Evolutionary conservation across 164 flowering plant species (phyloP), one percentile per base, ranked within the genome.

Genomic region (Saururus chinensis): DNA sequence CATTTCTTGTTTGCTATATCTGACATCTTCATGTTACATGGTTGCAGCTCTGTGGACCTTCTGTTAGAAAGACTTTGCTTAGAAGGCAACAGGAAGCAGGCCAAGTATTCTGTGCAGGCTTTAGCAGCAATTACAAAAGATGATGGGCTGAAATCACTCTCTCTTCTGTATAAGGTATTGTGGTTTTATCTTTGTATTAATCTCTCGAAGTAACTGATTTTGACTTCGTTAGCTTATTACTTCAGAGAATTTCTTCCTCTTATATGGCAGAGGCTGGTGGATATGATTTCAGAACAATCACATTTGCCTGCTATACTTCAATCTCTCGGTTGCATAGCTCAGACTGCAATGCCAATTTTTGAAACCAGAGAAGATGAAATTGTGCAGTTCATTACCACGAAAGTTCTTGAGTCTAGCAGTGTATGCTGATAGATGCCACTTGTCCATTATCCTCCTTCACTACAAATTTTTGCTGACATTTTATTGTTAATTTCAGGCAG

Each of bases 81-180:
- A 65, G 97, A 93, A 77, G 99, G 99, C 64, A 90, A 79, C 71
- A 76, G 99, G 37, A 85, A 78, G 79, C 93, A 90, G 76, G 99
- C 99, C 55, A 93, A 93, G 74, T 93, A 87, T 78, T 93, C 99
- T 76, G 96, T 93, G 57, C 96, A 86, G 77, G 96, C 99, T 22
- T 75, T 93, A 56, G 97, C 95, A 54, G 88, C 96, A 63, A 86
- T 93, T 70, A 88, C 95, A 51, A 87, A 85, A 74, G 99, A 93
- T 76, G 97, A 88, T 71, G 99, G 99, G n/a, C 88, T 93, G 35
- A 84, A 76, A 78, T 87, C 99, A 11, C 88, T 93, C 37, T 93
- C 99, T 75, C 88, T 93, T 65, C 76, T 93, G 19, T 93, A 85
- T 79, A 93, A 90, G 97, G 99, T 93, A 65, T 68, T 1, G 5